Evolutionary conservation across 768 basidiomycete genomes (phyloP).

Genomic region (Tephrocybe sp.): DNA sequence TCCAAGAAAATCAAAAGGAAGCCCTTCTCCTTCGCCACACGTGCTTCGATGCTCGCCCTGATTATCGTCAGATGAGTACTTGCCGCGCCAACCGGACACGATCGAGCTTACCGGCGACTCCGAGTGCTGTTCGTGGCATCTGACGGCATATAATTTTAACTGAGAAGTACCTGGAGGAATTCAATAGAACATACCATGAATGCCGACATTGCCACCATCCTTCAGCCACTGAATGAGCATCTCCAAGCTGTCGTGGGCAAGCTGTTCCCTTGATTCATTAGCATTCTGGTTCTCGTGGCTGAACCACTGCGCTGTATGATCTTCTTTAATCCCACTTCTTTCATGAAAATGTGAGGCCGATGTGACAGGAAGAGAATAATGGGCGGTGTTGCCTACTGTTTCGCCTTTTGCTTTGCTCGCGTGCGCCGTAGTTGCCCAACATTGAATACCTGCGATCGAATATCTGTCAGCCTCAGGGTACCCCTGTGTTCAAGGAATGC

Average conservation of each 20-base stretch:
- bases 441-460: slow-evolving; percentile 84
- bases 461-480: background rate
- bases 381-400: slow-evolving; percentile 52
- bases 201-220: slow-evolving; percentile 94
- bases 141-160: slow-evolving; percentile 30
- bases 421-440: slow-evolving; percentile 92
- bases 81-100: background rate
- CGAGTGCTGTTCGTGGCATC: slow-evolving; percentile 96
- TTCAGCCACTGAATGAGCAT: slow-evolving; percentile 95
- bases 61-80: background rate
- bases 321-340: slow-evolving; percentile 83
- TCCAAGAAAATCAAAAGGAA: slow-evolving; percentile 92
- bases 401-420: slow-evolving; percentile 78
- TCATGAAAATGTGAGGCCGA: slow-evolving; percentile 3
- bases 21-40: slow-evolving; percentile 84
- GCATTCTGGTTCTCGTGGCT: slow-evolving; percentile 83
- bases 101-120: slow-evolving; percentile 55
- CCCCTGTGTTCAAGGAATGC: background rate
- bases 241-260: slow-evolving; percentile 91
- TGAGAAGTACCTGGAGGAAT: background rate
- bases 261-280: slow-evolving; percentile 70
- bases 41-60: slow-evolving; percentile 81
- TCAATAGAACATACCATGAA: slow-evolving; percentile 67
- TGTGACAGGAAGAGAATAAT: background rate
- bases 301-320: slow-evolving; percentile 91